Percentiles rank a stretch among this genome's conserved stretches.
phyloP scores from a whole-genome alignment of 225 moss, liverwort and hornwort species.

The Physcomitrellopsis africana region DNA sequence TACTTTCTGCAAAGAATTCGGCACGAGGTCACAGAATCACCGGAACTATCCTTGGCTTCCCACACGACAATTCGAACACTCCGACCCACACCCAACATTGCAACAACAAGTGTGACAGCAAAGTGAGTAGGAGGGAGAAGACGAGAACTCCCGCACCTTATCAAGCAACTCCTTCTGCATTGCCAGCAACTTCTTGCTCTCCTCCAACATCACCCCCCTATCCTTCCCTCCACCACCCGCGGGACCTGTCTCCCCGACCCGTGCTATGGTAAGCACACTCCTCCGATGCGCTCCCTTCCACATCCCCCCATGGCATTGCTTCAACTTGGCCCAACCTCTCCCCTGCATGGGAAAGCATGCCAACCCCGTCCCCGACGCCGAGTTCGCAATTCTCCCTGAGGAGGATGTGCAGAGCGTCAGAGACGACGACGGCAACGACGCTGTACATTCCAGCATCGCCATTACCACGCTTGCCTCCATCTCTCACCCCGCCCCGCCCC shows the following conservation, averaged over 20 bases:
- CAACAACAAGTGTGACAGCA: too few species aligned
- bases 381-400: background rate
- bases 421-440: conserved; percentile 23
- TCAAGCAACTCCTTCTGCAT: conserved; percentile 75
- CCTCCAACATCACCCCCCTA: conserved; percentile 45
- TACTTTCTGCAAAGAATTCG: too few species aligned
- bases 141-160: conserved; percentile 42
- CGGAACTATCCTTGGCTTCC: too few species aligned
- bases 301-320: conserved; percentile 25
- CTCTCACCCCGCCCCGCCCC: background rate
- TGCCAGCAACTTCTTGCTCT: conserved; percentile 67
- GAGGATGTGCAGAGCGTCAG: conserved; percentile 1
- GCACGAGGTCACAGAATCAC: too few species aligned
- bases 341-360: conserved; percentile 21
- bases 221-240: conserved; percentile 29
- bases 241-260: conserved; percentile 21
- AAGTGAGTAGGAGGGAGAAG: background rate
- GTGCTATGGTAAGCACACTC: conserved; percentile 11
- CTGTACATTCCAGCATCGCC: conserved; percentile 33
- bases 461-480: conserved; percentile 23
- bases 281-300: background rate
- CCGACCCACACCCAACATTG: background rate
- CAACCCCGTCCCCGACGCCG: conserved; percentile 12
- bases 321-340: conserved; percentile 10
- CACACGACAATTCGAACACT: background rate